Evolutionary conservation across 495 filamentous ascomycete species (phyloP), one percentile per base, ranked within the genome.

Genomic region (Penicillium crystallinum): DNA sequence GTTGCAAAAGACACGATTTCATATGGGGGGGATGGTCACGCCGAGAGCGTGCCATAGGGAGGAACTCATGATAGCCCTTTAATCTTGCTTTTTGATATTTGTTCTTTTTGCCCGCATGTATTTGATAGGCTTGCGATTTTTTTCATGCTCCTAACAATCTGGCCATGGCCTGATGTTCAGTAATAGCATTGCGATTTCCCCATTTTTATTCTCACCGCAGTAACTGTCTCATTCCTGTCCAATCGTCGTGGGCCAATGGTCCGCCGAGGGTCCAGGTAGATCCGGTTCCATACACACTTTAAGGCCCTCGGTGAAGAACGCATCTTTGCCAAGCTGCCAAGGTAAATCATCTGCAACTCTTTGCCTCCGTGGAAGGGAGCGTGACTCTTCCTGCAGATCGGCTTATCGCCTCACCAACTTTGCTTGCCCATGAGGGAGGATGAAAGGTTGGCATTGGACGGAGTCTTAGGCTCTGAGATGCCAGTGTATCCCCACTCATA

Each of bases 1-100:
- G 54, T 53, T 49, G 58, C 54, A 59, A 67, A 67, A 66, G 52
- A 58, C 53, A 59, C 34, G 52, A 49, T 53, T 50, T 49, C 49
- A 45, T 44, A 50, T 43, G 57, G 43, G 57, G 43, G 41, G 41
- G 31, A 40, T 53, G 41, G 54, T 41, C 40, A 45, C n/a, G 35
- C 40, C 46, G 47, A 42, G 40, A 31, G 49, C 54, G 51, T 55
- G 42, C 50, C 36, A 36, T 37, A 43, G 43, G n/a, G 55, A 44
- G 48, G 49, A 48, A 25, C 49, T 49, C 54, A 63, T 63, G 60
- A 54, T 42, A 49, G 44, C 54, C 54, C 54, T 48, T 56, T 65
- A 63, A 65, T 61, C 42, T 55, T 55, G 18, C 55, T 54, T 38
- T 47, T n/a, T 55, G 49, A 48, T 42, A 52, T 64, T 21, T 42